Evolutionary conservation across 1,284 basidiomycete species (phyloP), one percentile per base, ranked within the genome.

Genomic region (Sporisorium reilianum): DNA sequence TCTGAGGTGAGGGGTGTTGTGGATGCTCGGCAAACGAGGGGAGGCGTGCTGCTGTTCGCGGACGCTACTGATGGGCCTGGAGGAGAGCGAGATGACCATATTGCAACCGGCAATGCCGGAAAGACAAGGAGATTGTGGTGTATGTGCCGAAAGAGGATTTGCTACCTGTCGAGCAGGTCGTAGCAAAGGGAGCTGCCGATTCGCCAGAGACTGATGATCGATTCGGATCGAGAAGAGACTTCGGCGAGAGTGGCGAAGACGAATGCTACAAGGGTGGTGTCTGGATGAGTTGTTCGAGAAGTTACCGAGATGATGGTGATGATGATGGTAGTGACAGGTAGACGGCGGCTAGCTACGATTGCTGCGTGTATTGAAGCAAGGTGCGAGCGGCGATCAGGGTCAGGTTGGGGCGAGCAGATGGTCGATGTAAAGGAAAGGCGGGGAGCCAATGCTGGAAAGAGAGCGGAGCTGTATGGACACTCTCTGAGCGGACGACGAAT

Each of bases 91-190:
- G 40, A 41, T 55, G 65, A 64, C 62, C 71, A 74, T 74, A 45
- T 55, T 74, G 71, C 48, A 38, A 55, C 71, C 71, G 65, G 65
- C 71, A n/a, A 49, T 41, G 68, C 68, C 63, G 62, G 67, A 46
- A 49, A 16, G 20, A 49, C n/a, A n/a, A n/a, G 5, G 26, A 49
- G 18, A 28, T 6, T 28, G 12, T 30, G 25, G 9, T 28, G 22
- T n/a, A 11, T 25, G 30, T 20, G 41, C 8, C 20, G 10, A 16
- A 32, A 4, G 12, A 7, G 10, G 18, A 16, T 1, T n/a, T 20
- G 26, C 45, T 38, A 23, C 12, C 26, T 7, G 25, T 30, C 10
- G 30, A 45, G 20, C 32, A 25, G 23, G 25, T 51, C 16, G 36
- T 14, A 36, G 50, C n/a, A n/a, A 1, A 7, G 11, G 1, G 14